These are phyloP conservation scores for Pseudogymnoascus sp. DNA, from an alignment of 2,329 filamentous ascomycete genomes.

Conservation along the genomic window DNA sequence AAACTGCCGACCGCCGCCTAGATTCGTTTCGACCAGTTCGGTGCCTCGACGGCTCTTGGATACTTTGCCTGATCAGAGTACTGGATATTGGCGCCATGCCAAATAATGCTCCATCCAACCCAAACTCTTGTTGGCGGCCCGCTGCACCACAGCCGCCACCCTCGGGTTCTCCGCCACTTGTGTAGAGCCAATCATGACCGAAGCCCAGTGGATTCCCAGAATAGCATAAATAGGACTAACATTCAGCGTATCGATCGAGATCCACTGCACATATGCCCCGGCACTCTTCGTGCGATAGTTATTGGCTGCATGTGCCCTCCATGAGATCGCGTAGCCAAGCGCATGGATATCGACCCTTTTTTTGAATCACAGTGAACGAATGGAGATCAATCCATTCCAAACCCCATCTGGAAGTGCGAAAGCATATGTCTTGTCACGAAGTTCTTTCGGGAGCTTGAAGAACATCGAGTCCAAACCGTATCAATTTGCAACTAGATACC, in stretches of 20 bases:
- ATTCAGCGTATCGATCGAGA: no score
- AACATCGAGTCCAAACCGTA: not conserved
- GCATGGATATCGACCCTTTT: not conserved
- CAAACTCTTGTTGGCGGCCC: not conserved
- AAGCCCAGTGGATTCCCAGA: not conserved
- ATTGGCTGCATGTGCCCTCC: not conserved
- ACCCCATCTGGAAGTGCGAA: not conserved
- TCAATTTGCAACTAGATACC: not conserved
- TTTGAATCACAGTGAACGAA: not conserved
- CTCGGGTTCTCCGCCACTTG: not conserved
- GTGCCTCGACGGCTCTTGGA: no score
- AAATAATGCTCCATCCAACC: no score
- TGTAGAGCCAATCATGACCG: not conserved
- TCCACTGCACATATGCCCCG: not conserved
- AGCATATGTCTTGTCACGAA: not conserved
- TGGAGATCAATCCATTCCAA: not conserved
- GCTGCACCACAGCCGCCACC: not conserved
- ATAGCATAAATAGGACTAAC: not conserved
- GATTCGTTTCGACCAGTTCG: no score
- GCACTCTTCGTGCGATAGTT: not conserved
- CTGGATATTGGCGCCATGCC: no score
- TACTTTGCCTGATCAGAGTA: no score
- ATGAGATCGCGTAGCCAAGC: not conserved
- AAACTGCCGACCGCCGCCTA: no score
- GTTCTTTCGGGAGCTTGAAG: not conserved